phyloP scores from a whole-genome alignment of 2,329 filamentous ascomycete genomes.

The Epichloe brachyelytri region DNA sequence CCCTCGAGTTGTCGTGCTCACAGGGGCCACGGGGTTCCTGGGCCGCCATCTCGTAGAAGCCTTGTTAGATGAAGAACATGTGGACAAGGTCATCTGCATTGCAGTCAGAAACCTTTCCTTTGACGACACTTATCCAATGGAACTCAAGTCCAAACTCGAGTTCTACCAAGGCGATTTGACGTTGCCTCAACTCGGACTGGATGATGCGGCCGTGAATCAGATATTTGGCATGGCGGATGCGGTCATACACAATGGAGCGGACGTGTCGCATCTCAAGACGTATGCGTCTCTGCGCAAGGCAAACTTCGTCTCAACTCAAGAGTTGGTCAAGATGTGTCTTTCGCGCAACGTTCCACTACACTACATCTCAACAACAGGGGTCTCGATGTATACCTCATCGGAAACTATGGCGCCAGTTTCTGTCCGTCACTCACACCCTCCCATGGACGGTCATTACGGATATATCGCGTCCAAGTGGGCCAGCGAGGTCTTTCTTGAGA shows the following conservation, averaged over 20 bases:
- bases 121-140: constrained; percentile 6
- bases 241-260: constrained; percentile 38
- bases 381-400: background rate
- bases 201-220: constrained; percentile 4
- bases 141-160: constrained; percentile 7
- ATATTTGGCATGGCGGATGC: constrained; percentile 10
- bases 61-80: constrained; percentile 10
- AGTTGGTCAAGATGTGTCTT: constrained; percentile 13
- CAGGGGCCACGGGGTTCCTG: constrained; percentile 6
- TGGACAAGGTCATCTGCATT: constrained; percentile 30
- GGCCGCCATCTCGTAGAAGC: background rate
- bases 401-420: background rate
- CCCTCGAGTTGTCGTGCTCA: constrained; percentile 2
- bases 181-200: constrained; percentile 23
- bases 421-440: constrained; percentile 1
- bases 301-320: constrained; percentile 19
- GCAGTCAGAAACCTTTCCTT: constrained; percentile 16
- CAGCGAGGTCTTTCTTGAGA: constrained; percentile 17
- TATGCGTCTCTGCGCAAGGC: constrained; percentile 15
- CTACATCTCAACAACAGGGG: constrained; percentile 1
- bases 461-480: constrained; percentile 22
- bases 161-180: constrained; percentile 9
- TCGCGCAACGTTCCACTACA: constrained; percentile 19
- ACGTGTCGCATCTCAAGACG: constrained; percentile 19
- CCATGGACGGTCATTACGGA: constrained; percentile 13